Evolutionary conservation across 345 rosid species (phyloP).

Genomic region (Pistacia vera): DNA sequence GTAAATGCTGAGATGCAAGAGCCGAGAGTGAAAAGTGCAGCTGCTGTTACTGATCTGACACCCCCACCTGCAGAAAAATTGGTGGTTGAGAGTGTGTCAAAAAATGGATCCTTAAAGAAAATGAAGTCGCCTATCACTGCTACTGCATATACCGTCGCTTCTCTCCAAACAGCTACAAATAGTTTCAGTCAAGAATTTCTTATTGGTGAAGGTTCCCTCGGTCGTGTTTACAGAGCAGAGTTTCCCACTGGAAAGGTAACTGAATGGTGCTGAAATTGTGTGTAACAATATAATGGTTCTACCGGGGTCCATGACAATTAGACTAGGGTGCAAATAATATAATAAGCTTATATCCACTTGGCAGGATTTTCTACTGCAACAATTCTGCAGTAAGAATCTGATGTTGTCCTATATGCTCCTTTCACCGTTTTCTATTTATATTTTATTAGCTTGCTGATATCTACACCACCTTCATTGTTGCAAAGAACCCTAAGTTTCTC

Average conservation of each 20-base stretch:
- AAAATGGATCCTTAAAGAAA: conserved; percentile 71
- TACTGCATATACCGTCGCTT: conserved; percentile 75
- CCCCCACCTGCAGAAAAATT: conserved; percentile 74
- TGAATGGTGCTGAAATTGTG: not conserved
- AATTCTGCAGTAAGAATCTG: not conserved
- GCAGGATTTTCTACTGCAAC: not conserved
- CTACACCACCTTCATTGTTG: not conserved
- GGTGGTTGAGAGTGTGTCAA: conserved; percentile 59
- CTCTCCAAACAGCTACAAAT: conserved; percentile 88
- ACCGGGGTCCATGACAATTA: not conserved
- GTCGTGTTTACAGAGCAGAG: conserved; percentile 96
- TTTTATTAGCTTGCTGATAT: not conserved
- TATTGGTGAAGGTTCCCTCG: conserved; percentile 96
- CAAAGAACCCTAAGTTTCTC: not conserved
- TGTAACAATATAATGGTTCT: not conserved
- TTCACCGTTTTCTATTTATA: too few relatives aligned
- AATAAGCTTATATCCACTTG: not conserved
- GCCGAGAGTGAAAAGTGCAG: conserved; percentile 61
- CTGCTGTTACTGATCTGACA: conserved; percentile 73
- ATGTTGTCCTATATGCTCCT: not conserved
- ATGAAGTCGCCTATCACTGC: conserved; percentile 80
- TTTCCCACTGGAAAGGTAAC: conserved; percentile 87
- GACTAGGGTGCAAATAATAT: not conserved
- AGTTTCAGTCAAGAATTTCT: conserved; percentile 94
- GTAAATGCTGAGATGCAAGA: conserved; percentile 58